Conservation (phyloP, 306 rosid genomes). For the Inga oerstediana region DNA sequence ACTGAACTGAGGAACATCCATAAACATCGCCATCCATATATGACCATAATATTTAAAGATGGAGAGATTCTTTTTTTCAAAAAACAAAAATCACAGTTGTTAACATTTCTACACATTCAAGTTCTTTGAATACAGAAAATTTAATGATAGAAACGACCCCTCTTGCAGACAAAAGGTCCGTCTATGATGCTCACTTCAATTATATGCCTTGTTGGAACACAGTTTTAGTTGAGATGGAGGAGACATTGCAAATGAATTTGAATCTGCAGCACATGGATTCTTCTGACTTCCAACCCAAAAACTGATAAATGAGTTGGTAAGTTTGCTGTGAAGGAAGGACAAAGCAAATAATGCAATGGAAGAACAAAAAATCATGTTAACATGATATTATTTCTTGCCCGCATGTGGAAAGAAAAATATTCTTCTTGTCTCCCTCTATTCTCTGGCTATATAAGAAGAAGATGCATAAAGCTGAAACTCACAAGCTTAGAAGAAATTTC, state of each 20-base stretch:
- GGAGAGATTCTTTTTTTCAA: not conserved
- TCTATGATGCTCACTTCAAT: not conserved
- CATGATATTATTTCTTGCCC: too few species aligned
- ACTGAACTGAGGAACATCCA: not conserved
- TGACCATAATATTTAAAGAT: not conserved
- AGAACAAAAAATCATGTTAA: too few species aligned
- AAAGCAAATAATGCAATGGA: too few species aligned
- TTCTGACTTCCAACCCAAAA: not conserved
- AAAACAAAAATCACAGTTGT: not conserved
- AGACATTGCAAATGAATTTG: not conserved
- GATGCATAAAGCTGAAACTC: conserved; percentile 21
- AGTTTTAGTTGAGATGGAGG: conserved; percentile 12
- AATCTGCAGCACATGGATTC: not conserved
- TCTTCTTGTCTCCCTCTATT: conserved; percentile 32
- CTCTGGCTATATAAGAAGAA: conserved; percentile 34
- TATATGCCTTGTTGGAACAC: not conserved
- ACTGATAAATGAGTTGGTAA: not conserved
- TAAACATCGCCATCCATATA: not conserved
- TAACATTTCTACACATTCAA: not conserved
- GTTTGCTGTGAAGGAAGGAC: not conserved
- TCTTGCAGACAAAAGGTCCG: conserved; percentile 5
- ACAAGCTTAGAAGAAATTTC: conserved; percentile 17
- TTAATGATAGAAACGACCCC: not conserved
- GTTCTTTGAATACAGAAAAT: not conserved
- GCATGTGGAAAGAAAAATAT: not conserved